Percentiles rank a stretch among this genome's conserved stretches.
These are phyloP conservation scores for Tanacetum coccineum DNA, from an alignment of 129 eudicot species.

Conservation along the genomic window DNA sequence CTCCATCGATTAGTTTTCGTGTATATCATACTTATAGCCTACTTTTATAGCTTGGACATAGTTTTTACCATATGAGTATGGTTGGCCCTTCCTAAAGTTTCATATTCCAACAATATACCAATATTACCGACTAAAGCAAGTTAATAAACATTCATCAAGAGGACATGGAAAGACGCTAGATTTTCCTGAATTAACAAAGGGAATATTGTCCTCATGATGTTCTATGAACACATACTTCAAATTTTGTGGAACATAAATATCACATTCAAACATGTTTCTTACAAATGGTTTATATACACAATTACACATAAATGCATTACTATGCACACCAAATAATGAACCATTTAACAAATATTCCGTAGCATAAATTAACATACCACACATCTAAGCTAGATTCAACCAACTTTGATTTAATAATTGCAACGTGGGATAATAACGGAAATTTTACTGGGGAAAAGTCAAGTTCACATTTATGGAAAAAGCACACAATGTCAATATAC, in stretches of 20 bases:
- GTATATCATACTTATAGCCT: not conserved
- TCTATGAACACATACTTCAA: too few relatives aligned
- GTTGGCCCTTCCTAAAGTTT: not conserved
- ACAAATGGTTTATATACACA: too few relatives aligned
- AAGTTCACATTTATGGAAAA: too few relatives aligned
- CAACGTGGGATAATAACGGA: too few relatives aligned
- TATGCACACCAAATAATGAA: conserved; percentile 38
- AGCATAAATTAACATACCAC: conserved; percentile 24
- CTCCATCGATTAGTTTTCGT: not conserved
- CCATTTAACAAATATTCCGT: conserved; percentile 32
- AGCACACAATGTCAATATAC: too few relatives aligned
- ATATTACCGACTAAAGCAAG: not conserved
- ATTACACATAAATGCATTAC: conserved; percentile 26
- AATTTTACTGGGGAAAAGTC: too few relatives aligned
- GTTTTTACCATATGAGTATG: not conserved
- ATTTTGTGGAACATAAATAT: too few relatives aligned
- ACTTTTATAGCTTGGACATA: not conserved
- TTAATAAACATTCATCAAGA: not conserved
- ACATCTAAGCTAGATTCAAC: too few relatives aligned
- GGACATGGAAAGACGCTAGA: not conserved
- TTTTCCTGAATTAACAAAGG: not conserved
- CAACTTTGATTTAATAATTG: too few relatives aligned
- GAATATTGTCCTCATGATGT: not conserved
- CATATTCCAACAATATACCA: not conserved
- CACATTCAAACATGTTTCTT: too few relatives aligned